phyloP scores from a whole-genome alignment of 2,329 filamentous ascomycete genomes.

The Colletotrichum sp. region DNA sequence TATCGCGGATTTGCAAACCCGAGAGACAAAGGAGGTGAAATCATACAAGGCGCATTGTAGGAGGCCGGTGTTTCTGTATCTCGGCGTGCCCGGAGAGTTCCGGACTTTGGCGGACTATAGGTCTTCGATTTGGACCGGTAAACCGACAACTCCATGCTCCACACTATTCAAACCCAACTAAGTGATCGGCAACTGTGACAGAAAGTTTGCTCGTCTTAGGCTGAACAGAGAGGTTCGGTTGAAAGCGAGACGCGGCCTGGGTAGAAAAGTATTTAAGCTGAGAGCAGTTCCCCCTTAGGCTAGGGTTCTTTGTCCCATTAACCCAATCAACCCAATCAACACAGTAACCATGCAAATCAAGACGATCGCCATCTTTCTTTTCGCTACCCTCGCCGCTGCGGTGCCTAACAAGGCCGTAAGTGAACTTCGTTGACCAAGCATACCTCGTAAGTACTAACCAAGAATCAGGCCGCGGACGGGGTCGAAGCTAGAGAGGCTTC shows the following conservation, averaged over 20 bases:
- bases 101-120: neutral
- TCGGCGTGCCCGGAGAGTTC: neutral
- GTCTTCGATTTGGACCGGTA: neutral
- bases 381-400: neutral
- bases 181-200: neutral
- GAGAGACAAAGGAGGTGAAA: neutral
- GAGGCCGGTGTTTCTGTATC: neutral
- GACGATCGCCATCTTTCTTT: neutral
- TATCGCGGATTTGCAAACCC: neutral
- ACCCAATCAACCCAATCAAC: neutral
- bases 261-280: neutral
- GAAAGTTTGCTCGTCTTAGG: neutral
- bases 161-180: neutral
- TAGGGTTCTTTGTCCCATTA: rapidly evolving
- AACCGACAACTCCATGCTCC: neutral
- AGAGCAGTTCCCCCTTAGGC: neutral
- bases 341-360: neutral
- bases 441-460: neutral
- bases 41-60: neutral
- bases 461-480: neutral
- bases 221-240: neutral
- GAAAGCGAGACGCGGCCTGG: neutral
- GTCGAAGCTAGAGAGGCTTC: neutral
- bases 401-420: neutral
- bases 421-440: neutral